phyloP scores from a whole-genome alignment of 768 basidiomycete species.

The Macrolepiota dolichaula region DNA sequence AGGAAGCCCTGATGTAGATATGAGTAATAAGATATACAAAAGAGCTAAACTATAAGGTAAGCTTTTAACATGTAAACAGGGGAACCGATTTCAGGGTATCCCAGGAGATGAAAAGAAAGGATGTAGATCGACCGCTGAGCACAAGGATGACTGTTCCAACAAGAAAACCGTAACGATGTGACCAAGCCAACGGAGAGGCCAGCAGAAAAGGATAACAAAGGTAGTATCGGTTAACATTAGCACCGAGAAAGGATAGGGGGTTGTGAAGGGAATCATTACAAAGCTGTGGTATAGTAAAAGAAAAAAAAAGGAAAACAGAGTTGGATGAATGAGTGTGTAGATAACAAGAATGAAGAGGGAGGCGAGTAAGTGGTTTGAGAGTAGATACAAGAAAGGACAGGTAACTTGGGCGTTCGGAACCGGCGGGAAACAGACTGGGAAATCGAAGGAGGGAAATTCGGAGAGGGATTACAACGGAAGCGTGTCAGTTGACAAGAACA shows the following conservation, averaged over 20 bases:
- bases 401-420: not conserved
- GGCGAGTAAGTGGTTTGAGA: not conserved
- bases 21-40: conserved; percentile 9
- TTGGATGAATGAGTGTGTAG: not conserved
- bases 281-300: not conserved
- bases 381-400: not conserved
- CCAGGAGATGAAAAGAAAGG: not conserved
- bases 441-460: not conserved
- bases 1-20: not conserved
- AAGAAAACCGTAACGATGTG: not conserved
- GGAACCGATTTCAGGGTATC: not conserved
- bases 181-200: not conserved
- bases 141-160: conserved; percentile 1
- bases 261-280: not conserved
- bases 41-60: not conserved
- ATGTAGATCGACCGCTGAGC: too few species aligned
- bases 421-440: not conserved
- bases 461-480: not conserved
- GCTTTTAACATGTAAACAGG: not conserved
- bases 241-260: not conserved
- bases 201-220: not conserved
- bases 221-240: not conserved
- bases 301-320: not conserved
- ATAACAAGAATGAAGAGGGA: not conserved
- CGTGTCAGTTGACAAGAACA: not conserved